Evolutionary conservation across 495 filamentous ascomycete genomes (phyloP), one percentile per base, ranked within the genome.

Genomic region (Corynascus novoguineensis): DNA sequence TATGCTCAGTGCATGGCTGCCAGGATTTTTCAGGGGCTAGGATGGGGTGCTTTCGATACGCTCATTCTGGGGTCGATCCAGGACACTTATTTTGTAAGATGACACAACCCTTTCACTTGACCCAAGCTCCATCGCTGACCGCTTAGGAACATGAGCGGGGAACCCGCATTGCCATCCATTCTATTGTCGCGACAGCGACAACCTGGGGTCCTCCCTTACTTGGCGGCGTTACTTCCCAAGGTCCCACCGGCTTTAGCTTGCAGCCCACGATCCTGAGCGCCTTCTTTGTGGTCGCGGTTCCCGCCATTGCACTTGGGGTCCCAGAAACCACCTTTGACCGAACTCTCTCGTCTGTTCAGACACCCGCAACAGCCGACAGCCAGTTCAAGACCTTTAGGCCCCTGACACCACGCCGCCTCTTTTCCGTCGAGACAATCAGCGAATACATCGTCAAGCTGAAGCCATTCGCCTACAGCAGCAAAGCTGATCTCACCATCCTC

Each of bases 1-100:
- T 75, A 74, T 53, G 64, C 53, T 21, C 65, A 77, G 57, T 76
- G 76, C 54, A 75, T 80, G 76, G 66, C 73, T 5, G 74, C 76
- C 15, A 64, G 78, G 29, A 60, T 78, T 19, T 73, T 80, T 17
- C 77, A 80, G 55, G 76, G 76, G 10, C 25, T 80, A 9, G 78
- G 75, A n/a, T 81, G 78, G 78, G 78, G 78, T 28, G 69, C 71
- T 24, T 76, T 79, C 40, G 78, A 81, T 56, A 70, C 72, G 8
- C 62, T 81, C 34, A 69, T 78, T 2, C 58, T 73, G 22, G 69
- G 69, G 15, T 74, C 70, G 1, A 76, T 81, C 34, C 69, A 75
- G 42, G 78, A 81, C 55, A 77, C 76, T 1, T 81, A 71, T 59
- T 80, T 78, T 60, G 78, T 81, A 60, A 66, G 75, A 62, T 28